phyloP scores from a whole-genome alignment of 2,329 filamentous ascomycete species.

The Aspergillus fumigatiaffinis region DNA sequence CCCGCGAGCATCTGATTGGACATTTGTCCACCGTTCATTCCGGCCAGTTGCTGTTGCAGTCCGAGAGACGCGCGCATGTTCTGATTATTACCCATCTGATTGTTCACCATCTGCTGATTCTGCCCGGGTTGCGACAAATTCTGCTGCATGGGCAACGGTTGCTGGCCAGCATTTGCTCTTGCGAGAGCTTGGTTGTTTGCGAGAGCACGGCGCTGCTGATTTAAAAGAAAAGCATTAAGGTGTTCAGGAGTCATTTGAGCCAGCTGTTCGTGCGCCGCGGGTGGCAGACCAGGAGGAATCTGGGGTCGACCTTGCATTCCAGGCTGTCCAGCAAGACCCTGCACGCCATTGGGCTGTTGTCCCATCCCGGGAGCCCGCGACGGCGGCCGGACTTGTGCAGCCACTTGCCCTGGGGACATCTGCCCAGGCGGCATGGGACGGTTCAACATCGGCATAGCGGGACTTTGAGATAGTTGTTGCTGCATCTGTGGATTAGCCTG shows the following conservation, averaged over 20 bases:
- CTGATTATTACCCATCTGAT: constrained; percentile 30
- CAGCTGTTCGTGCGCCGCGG: constrained; percentile 32
- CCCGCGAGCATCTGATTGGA: constrained; percentile 30
- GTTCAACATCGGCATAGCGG: constrained; percentile 42
- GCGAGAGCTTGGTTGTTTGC: constrained; percentile 29
- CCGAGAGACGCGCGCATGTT: constrained; percentile 33
- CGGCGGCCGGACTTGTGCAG: constrained; percentile 31
- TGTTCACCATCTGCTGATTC: constrained; percentile 26
- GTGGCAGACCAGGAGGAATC: constrained; percentile 34
- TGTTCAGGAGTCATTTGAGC: constrained; percentile 35
- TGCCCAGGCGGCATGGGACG: constrained; percentile 38
- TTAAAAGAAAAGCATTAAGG: constrained; percentile 28
- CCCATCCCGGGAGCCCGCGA: constrained; percentile 32
- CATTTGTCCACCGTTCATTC: constrained; percentile 25
- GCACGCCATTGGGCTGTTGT: constrained; percentile 26
- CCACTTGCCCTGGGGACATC: constrained; percentile 35
- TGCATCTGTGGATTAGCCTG: constrained; percentile 39
- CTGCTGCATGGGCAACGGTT: constrained; percentile 27
- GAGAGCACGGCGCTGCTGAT: constrained; percentile 30
- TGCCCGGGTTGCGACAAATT: constrained; percentile 31
- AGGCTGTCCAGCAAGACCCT: constrained; percentile 24
- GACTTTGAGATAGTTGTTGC: constrained; percentile 35
- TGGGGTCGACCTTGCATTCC: constrained; percentile 30
- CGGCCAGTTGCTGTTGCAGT: constrained; percentile 31
- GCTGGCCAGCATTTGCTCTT: constrained; percentile 28